Evolutionary conservation across 1,284 basidiomycete genomes (phyloP), one percentile per base, ranked within the genome.

Genomic region (Apiotrichum gracile): DNA sequence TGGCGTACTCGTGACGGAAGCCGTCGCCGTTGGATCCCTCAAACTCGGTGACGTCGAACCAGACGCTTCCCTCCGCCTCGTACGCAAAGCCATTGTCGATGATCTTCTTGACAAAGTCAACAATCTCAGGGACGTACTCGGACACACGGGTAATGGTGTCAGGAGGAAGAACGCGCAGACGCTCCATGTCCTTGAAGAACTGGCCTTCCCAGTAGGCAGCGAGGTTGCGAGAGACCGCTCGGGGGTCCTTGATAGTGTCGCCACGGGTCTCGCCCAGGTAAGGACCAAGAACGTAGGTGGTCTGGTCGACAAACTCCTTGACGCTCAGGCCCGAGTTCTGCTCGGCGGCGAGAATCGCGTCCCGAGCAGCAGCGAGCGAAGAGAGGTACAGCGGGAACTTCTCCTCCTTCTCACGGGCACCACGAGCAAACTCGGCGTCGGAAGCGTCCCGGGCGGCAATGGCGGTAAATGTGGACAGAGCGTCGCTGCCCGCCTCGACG

Each of bases 111-210:
- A 97, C 87, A 69, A 94, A 99, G 1, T 81, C 74, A 49, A 92
- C 88, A 61, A 97, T 91, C 75, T 98, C 93, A 9, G 92, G 90
- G 14, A 99, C 87, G 74, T 92, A 99, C 74, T 98, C 96, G 17
- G 91, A 94, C 16, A 98, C 96, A 37, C 96, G 85, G 4, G 96
- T 98, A 51, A 97, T 77, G 2, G 85, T 91, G 70, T 93, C 91
- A 17, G 96, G 93, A 31, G 86, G 83, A 54, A 87, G 84, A 47
- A 98, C 88, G 58, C 83, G 83, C 26, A 99, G 81, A 16, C 86
- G 84, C 29, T 79, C 78, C 96, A 99, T 99, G 70, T 97, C 93
- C 41, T 85, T 79, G 78, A 97, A 94, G 78, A 91, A 99, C 50
- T 83, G 81, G 27, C 77, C 78, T 76, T 98, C 96, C 93, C 93